These are phyloP conservation scores for Beauveria medogensis DNA, from an alignment of 2,329 filamentous ascomycete genomes.

Conservation along the genomic window DNA sequence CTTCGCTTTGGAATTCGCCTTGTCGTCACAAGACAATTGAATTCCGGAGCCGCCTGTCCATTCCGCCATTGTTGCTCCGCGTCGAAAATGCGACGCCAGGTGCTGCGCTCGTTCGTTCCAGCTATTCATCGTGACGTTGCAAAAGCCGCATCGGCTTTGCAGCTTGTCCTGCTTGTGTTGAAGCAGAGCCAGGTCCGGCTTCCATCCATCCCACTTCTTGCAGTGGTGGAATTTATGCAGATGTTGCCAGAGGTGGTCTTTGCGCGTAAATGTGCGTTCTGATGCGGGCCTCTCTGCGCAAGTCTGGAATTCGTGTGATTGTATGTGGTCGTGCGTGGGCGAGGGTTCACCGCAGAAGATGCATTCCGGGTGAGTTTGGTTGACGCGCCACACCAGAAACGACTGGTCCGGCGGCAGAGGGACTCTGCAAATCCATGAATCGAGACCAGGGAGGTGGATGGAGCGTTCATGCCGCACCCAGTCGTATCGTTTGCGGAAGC, in stretches of 20 bases:
- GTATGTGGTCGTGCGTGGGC: conserved; percentile 28
- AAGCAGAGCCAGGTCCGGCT: conserved; percentile 26
- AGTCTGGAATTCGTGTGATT: conserved; percentile 33
- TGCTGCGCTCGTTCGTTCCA: conserved; percentile 24
- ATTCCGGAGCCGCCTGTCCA: conserved; percentile 11
- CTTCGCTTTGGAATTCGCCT: background rate
- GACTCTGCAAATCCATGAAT: conserved; percentile 42
- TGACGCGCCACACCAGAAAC: conserved; percentile 39
- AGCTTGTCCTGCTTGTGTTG: conserved; percentile 22
- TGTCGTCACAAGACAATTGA: background rate
- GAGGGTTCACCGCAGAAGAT: conserved; percentile 29
- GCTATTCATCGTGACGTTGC: conserved; percentile 17
- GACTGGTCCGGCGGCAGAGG: conserved; percentile 27
- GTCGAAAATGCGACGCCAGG: conserved; percentile 21
- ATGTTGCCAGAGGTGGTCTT: conserved; percentile 35
- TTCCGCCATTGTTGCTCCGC: conserved; percentile 21
- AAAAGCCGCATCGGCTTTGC: conserved; percentile 24
- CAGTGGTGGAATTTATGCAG: conserved; percentile 35
- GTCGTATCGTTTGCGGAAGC: conserved; percentile 33
- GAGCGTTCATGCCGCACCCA: conserved; percentile 42
- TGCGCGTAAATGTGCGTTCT: conserved; percentile 35
- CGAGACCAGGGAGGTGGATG: conserved; percentile 35
- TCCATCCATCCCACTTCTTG: conserved; percentile 43
- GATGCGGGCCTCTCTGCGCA: conserved; percentile 40
- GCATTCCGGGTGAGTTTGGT: conserved; percentile 33